Evolutionary conservation across 108 stramenopile species (phyloP).

Genomic region (Schizochytrium sp.): DNA sequence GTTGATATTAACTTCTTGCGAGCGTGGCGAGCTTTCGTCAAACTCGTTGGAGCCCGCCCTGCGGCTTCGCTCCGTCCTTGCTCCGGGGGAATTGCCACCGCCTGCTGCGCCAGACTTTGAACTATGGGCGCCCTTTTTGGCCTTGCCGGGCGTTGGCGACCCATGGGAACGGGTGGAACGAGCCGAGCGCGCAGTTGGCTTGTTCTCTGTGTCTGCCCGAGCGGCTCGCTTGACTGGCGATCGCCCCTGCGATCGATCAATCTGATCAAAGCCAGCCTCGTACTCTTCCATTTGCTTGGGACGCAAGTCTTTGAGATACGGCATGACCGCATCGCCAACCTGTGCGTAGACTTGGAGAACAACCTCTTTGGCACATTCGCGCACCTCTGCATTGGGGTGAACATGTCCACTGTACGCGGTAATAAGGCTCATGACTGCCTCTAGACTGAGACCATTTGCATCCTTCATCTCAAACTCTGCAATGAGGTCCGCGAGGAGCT

Average conservation of each 20-base stretch:
- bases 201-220: no score
- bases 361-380: conserved; percentile 20
- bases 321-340: background rate
- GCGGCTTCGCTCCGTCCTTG: background rate
- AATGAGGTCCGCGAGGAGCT: background rate
- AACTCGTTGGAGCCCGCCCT: background rate
- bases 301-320: background rate
- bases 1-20: background rate
- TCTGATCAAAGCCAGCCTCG: conserved; percentile 9
- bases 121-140: background rate
- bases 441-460: background rate
- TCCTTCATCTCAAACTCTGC: background rate
- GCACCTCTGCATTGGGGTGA: conserved; percentile 15
- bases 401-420: background rate
- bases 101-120: background rate
- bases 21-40: background rate
- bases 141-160: background rate
- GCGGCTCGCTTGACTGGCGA: background rate
- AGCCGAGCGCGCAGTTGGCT: background rate
- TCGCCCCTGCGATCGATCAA: background rate
- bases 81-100: background rate
- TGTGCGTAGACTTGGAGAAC: background rate
- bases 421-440: background rate
- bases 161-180: background rate
- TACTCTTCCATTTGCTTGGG: conserved; percentile 20